A percentile compares a stretch with the other conserved stretches of the same genome.
These are phyloP conservation scores for Dipodascopsis uninucleata DNA, from an alignment of 805 yeast species.

Conservation along the genomic window DNA sequence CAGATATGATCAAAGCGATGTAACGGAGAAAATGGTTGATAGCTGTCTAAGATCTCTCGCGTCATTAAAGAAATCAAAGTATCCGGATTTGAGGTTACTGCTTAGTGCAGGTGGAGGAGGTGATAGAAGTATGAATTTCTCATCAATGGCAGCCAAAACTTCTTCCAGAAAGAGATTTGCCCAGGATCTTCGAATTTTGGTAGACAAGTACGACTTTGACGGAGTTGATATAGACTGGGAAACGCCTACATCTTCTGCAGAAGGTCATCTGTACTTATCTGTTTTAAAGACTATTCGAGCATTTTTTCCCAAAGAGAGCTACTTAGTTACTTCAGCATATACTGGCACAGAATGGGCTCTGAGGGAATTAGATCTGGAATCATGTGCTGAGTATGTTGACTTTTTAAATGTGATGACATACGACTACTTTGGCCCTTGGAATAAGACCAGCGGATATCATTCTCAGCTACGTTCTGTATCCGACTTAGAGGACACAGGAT, in stretches of 20 bases:
- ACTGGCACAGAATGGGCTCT: conserved; percentile 21
- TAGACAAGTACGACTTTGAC: conserved; percentile 63
- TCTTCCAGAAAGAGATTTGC: conserved; percentile 46
- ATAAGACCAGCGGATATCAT: conserved; percentile 57
- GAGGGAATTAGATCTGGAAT: conserved; percentile 8
- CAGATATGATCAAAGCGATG: not conserved
- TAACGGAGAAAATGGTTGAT: too few species aligned
- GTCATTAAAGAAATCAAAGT: conserved; percentile 2
- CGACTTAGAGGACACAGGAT: conserved; percentile 42
- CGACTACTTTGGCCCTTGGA: conserved; percentile 82
- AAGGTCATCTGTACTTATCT: conserved; percentile 45
- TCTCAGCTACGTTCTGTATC: conserved; percentile 57
- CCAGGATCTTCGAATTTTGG: conserved; percentile 43
- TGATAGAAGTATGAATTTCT: conserved; percentile 50
- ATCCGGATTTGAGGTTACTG: conserved; percentile 46
- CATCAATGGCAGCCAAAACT: conserved; percentile 42
- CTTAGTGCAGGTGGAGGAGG: conserved; percentile 88
- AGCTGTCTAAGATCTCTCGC: conserved; percentile 7
- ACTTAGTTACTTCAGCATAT: conserved; percentile 16
- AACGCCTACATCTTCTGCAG: conserved; percentile 53
- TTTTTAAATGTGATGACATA: conserved; percentile 75
- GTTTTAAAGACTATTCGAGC: conserved; percentile 44
- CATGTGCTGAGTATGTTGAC: conserved; percentile 7
- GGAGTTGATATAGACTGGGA: conserved; percentile 96
- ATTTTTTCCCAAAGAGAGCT: conserved; percentile 5